A percentile compares a stretch with the other conserved stretches of the same genome.
Conservation (phyloP, 75 land plant genomes). For the Chamaecyparis obtusa region DNA sequence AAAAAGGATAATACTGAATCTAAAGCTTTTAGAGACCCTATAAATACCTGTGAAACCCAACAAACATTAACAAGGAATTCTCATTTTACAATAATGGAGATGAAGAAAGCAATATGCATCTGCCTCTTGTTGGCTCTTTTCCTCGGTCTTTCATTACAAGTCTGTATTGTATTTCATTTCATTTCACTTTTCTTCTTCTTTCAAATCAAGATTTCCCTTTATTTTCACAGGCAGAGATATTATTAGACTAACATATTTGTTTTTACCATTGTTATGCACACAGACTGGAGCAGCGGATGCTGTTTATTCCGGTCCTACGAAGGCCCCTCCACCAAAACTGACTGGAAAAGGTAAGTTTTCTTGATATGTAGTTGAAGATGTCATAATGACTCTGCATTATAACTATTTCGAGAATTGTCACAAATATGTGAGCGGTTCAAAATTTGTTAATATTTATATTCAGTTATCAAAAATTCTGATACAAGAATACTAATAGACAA, state of each 20-base stretch:
- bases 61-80: background rate
- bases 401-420: too few species aligned
- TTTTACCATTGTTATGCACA: too few species aligned
- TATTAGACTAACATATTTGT: too few species aligned
- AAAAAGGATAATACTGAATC: background rate
- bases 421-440: too few species aligned
- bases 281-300: background rate
- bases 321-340: background rate
- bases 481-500: too few species aligned
- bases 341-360: background rate
- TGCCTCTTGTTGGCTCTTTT: background rate
- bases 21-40: background rate
- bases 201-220: background rate
- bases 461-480: too few species aligned
- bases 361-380: too few species aligned
- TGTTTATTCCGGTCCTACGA: background rate
- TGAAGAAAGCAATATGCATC: background rate
- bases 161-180: background rate
- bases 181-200: background rate
- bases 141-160: background rate
- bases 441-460: too few species aligned
- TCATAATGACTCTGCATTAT: too few species aligned
- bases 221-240: background rate
- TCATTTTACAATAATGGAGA: background rate
- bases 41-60: too few species aligned